Conservation (phyloP, 176 grass and related monocot genomes). For the Neostapfia colusana region DNA sequence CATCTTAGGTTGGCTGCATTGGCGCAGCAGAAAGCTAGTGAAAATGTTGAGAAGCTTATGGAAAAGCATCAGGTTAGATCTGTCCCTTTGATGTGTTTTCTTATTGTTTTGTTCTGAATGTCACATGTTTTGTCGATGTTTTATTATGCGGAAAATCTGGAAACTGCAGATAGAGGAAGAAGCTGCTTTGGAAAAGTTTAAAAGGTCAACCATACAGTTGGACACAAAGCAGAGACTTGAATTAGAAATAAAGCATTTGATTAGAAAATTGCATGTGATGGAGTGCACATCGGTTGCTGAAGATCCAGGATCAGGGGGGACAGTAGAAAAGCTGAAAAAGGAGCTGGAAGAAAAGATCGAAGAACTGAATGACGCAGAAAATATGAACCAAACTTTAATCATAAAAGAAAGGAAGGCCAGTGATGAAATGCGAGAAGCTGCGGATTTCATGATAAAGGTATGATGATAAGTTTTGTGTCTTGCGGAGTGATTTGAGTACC, state of each 20-base stretch:
- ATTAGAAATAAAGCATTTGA: slow-evolving; percentile 69
- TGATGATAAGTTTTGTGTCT: slow-evolving; percentile 23
- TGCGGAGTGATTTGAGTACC: neutral
- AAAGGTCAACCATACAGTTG: slow-evolving; percentile 43
- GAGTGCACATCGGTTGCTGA: slow-evolving; percentile 54
- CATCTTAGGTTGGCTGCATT: slow-evolving; percentile 57
- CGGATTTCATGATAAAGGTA: slow-evolving; percentile 57
- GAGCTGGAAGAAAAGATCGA: slow-evolving; percentile 60
- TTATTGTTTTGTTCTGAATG: slow-evolving; percentile 10
- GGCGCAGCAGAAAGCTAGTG: slow-evolving; percentile 64
- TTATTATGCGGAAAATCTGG: slow-evolving; percentile 27
- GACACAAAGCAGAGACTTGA: slow-evolving; percentile 59
- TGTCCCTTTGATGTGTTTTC: neutral
- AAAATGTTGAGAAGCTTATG: slow-evolving; percentile 56
- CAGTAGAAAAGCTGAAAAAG: slow-evolving; percentile 47
- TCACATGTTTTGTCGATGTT: neutral
- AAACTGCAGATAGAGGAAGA: slow-evolving; percentile 63
- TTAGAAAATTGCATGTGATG: slow-evolving; percentile 57
- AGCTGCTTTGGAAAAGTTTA: slow-evolving; percentile 47
- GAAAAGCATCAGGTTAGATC: slow-evolving; percentile 55
- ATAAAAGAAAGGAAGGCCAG: slow-evolving; percentile 47
- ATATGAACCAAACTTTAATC: slow-evolving; percentile 49
- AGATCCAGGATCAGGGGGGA: slow-evolving; percentile 40
- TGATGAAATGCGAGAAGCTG: slow-evolving; percentile 72
- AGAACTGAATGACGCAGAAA: slow-evolving; percentile 57